Evolutionary conservation across 306 rosid genomes (phyloP).

Genomic region (Lithocarpus polystachyus): DNA sequence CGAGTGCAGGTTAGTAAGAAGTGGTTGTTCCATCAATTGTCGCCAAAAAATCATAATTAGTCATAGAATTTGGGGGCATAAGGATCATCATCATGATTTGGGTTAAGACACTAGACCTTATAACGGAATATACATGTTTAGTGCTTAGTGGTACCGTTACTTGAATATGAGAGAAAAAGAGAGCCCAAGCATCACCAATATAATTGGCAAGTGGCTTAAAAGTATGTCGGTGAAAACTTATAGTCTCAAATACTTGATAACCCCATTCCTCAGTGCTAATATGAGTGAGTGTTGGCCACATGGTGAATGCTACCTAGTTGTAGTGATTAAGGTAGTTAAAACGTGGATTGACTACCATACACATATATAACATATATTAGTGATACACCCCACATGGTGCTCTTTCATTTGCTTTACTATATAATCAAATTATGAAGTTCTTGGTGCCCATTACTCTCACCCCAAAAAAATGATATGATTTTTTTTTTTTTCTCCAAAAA

Average conservation of each 20-base stretch:
- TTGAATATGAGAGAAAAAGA: neutral
- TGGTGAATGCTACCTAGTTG: neutral
- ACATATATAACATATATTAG: neutral
- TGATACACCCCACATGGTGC: neutral
- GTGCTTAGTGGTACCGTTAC: conserved; percentile 8
- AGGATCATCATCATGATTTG: conserved; percentile 30
- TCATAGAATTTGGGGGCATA: conserved; percentile 8
- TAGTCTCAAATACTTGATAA: neutral
- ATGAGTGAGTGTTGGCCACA: conserved; percentile 7
- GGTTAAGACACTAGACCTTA: conserved; percentile 18
- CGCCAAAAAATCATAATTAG: conserved; percentile 30
- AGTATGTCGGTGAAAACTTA: neutral
- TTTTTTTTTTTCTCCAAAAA: neutral
- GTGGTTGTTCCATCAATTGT: conserved; percentile 39
- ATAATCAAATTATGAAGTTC: neutral
- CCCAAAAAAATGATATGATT: neutral
- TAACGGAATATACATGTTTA: conserved; percentile 7
- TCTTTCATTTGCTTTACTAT: neutral
- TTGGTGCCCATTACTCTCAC: neutral
- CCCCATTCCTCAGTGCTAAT: neutral
- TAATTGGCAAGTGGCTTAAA: neutral
- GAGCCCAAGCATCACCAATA: neutral
- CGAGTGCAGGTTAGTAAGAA: conserved; percentile 40
- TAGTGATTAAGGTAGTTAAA: conserved; percentile 2
- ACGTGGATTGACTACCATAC: neutral